Base-by-base conservation (phyloP, 2,329 filamentous ascomycete species). In the Aspergillus pseudoviridinutans region DNA sequence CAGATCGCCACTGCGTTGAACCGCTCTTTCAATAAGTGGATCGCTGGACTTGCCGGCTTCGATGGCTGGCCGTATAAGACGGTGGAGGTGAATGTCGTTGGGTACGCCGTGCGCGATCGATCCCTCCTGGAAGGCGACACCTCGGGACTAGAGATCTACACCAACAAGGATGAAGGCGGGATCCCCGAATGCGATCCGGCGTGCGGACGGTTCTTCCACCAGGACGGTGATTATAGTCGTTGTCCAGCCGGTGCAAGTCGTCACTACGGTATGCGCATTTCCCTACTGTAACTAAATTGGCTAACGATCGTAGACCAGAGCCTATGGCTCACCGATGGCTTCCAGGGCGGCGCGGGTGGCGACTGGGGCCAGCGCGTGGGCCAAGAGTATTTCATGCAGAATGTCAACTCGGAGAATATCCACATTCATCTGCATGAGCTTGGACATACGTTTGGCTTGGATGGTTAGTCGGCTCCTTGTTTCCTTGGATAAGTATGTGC, bases 321-420 rank as follows among this genome's bases (percentile, higher is more conserved):
- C 49, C 25, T 62, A n/a, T 62, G 60, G 60, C 58, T 62, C 28
- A 62, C 56, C 1, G 60, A 62, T 49, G 60, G 56, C 25, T 61
- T 62, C 44, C 24, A 59, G 22, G 61, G 61, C 24, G 58, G 61
- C 12, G 53, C 59, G 0, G 61, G 61, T 25, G 61, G 61, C 28
- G 61, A 62, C 50, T 62, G 61, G 58, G 61, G 61, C 22, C 61
- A 62, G 47, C 61, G 59, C 14, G 50, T 62, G 2, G 61, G 61
- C 2, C 32, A 51, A 38, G 54, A 59, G 20, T 62, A 62, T 42
- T 62, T 62, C 42, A 38, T 62, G 41, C 29, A 62, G 50, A 53
- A 54, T 27, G 24, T 62, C 24, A 46, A 56, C 3, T 29, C 32
- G 0, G 58, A 61, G 28, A 53, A 61, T 52, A 57, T 59, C 20